These are phyloP conservation scores for Ramalina intermedia DNA, from an alignment of 495 filamentous ascomycete genomes.

Conservation along the genomic window DNA sequence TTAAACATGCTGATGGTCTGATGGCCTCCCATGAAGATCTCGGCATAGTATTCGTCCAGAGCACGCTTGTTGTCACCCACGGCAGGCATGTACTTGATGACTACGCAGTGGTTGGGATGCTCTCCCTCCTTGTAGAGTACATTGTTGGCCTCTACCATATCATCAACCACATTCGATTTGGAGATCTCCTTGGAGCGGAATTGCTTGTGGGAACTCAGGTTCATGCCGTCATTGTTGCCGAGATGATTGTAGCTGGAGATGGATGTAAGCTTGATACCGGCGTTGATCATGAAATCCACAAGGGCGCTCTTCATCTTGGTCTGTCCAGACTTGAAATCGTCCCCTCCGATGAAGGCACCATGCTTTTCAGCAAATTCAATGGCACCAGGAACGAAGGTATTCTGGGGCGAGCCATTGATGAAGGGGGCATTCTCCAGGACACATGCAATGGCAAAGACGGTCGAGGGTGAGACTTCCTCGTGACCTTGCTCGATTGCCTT, in stretches of 20 bases:
- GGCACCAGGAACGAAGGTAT: constrained; percentile 92
- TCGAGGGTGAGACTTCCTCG: constrained; percentile 81
- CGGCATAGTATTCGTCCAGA: constrained; percentile 95
- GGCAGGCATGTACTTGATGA: constrained; percentile 98
- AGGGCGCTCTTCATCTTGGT: constrained; percentile 99
- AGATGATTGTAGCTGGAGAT: constrained; percentile 99
- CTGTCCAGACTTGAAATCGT: constrained; percentile 99
- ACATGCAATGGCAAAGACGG: constrained; percentile 86
- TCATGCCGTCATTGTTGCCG: constrained; percentile 98
- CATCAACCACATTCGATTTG: constrained; percentile 97
- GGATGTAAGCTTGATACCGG: constrained; percentile 96
- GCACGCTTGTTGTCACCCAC: constrained; percentile 99
- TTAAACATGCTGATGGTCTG: constrained; percentile 98
- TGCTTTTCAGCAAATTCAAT: constrained; percentile 82
- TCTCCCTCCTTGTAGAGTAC: constrained; percentile 81
- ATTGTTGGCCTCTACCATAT: constrained; percentile 93
- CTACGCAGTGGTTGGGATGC: constrained; percentile 78
- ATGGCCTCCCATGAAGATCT: constrained; percentile 98
- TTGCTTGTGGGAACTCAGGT: constrained; percentile 90
- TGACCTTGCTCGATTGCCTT: constrained; percentile 76
- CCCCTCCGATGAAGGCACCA: constrained; percentile 84
- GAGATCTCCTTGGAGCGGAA: constrained; percentile 99
- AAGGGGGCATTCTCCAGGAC: constrained; percentile 85
- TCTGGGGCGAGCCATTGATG: constrained; percentile 99
- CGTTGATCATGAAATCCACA: constrained; percentile 96